A percentile compares a stretch with the other conserved stretches of the same genome.
Evolutionary conservation across 192 early-diverging fungal species (phyloP).

Genomic region (Anaeromyces robustus): DNA sequence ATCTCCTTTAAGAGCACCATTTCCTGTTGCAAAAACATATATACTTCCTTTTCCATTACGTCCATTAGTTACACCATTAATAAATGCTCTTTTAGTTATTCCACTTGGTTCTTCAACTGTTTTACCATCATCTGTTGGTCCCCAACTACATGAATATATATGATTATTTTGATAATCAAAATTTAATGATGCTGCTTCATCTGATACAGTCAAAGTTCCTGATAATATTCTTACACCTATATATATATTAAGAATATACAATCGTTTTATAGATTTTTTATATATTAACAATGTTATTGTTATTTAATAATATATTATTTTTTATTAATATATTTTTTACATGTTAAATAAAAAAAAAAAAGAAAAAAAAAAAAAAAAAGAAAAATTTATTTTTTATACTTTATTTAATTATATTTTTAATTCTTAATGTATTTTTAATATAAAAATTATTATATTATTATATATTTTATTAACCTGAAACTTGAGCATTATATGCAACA

Average conservation of each 20-base stretch:
- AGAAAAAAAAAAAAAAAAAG: no score
- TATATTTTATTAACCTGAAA: constrained; percentile 54
- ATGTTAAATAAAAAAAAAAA: no score
- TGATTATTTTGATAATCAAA: constrained; percentile 74
- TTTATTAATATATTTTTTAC: no score
- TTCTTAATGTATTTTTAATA: constrained; percentile 4
- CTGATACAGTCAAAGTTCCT: constrained; percentile 76
- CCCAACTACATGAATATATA: constrained; percentile 96
- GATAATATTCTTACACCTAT: constrained; percentile 77
- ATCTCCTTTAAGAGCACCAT: constrained; percentile 63
- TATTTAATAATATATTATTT: no score
- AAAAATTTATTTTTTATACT: no score
- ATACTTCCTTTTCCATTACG: constrained; percentile 71
- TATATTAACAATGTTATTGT: no score
- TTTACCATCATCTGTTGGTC: constrained; percentile 75
- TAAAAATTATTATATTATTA: no score
- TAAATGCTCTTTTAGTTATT: constrained; percentile 65
- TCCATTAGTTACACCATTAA: constrained; percentile 72
- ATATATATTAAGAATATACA: not conserved
- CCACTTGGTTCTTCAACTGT: constrained; percentile 70
- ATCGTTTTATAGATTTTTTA: no score
- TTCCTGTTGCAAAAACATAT: constrained; percentile 88
- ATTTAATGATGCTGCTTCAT: constrained; percentile 83
- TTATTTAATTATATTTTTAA: not conserved
- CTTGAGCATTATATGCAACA: constrained; percentile 71